Evolutionary conservation across 116 monocot genomes (phyloP), one percentile per base, ranked within the genome.

Genomic region (Iris pallida): DNA sequence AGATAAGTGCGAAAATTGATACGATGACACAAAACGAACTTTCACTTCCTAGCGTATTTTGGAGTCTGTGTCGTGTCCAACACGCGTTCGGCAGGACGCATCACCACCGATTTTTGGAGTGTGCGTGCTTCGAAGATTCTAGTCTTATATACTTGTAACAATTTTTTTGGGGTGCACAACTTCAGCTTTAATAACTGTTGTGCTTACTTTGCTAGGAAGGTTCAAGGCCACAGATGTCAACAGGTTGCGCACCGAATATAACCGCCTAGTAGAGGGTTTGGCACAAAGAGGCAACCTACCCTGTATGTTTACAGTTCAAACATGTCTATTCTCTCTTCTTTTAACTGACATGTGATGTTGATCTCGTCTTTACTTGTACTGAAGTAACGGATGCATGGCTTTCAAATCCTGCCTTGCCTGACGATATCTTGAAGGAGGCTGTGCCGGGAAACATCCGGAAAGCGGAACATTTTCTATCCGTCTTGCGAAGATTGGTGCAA

Each of bases 181-280:
- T 7, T 59, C 20, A 59, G 20, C 14, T 70, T 40, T 48, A 20
- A 70, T 30, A 59, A 47, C 48, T 4, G 20, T 20, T 8, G 6
- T 67, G 54, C 52, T 67, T 67, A 66, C 52, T 52, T 74, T 92
- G 87, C 69, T 87, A 89, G 87, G 85, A 98, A 98, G 97, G 97
- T 87, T 98, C 64, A 93, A 98, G 88, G 93, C 92, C 64, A 90
- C 90, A 60, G 98, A 98, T 81, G 98, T 93, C 62, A 75, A 77
- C 40, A 83, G 88, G 69, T 73, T 98, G 19, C 83, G 98, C 45
- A 81, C 88, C 43, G 98, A 98, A 73, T 98, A 98, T 65, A 92
- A 98, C 65, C 71, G 98, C 49, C 88, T 98, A 43, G 93, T 98
- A 18, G 90, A 98, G 41, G 93, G 98, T 61, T 79, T 98, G 68